Conservation (phyloP, 1,284 basidiomycete species). For the Microbotryum lychnidis-dioicae region DNA sequence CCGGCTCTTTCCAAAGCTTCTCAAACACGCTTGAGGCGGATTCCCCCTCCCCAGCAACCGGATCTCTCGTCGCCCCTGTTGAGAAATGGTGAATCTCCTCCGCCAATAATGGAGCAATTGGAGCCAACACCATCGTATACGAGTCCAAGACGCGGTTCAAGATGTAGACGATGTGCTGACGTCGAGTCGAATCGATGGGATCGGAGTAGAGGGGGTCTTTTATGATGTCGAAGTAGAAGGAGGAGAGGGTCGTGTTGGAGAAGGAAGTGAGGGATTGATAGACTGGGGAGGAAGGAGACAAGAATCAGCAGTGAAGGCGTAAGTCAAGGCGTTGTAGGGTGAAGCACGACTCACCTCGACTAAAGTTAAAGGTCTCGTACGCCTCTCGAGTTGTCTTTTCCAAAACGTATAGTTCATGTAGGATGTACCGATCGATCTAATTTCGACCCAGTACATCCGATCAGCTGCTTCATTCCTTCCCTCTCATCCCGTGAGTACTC, state of each 20-base stretch:
- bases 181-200: constrained; percentile 47
- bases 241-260: constrained; percentile 49
- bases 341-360: constrained; percentile 55
- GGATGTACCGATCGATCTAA: constrained; percentile 73
- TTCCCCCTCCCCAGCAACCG: constrained; percentile 6
- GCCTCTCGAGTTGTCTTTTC: constrained; percentile 59
- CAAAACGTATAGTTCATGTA: constrained; percentile 70
- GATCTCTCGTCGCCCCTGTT: constrained; percentile 23
- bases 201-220: constrained; percentile 88
- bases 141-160: constrained; percentile 64
- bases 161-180: constrained; percentile 61
- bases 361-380: constrained; percentile 73
- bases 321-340: background rate
- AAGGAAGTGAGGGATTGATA: constrained; percentile 44
- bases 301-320: no score
- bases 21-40: constrained; percentile 52
- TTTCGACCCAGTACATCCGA: background rate
- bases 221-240: constrained; percentile 76
- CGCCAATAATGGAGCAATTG: constrained; percentile 81
- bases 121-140: constrained; percentile 67
- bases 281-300: constrained; percentile 34
- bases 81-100: constrained; percentile 70
- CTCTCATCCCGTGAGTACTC: constrained; percentile 35
- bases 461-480: no score
- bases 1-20: constrained; percentile 54